A percentile compares a stretch with the other conserved stretches of the same genome.
phyloP scores from a whole-genome alignment of 106 monocot genomes.

The Gastrodia elata region DNA sequence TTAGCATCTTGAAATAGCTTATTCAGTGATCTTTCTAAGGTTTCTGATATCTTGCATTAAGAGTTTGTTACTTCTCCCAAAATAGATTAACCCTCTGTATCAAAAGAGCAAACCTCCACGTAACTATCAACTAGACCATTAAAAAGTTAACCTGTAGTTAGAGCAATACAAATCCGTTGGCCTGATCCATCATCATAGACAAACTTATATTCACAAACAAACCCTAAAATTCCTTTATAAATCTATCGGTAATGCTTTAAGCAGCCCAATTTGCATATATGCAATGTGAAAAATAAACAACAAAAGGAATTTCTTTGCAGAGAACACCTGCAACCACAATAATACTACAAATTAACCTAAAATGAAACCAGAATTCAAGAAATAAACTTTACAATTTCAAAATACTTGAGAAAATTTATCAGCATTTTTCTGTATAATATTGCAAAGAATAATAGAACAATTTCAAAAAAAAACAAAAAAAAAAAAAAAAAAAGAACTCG shows the following conservation, averaged over 20 bases:
- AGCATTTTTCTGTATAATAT: neutral
- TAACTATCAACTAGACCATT: neutral
- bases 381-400: neutral
- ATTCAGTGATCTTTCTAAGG: neutral
- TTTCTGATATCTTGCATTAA: neutral
- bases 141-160: neutral
- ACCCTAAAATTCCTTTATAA: neutral
- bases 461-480: neutral
- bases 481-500: neutral
- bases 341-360: neutral
- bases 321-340: conserved; percentile 9
- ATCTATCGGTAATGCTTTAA: neutral
- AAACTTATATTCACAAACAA: neutral
- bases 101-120: neutral
- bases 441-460: neutral
- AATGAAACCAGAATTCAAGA: neutral
- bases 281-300: conserved; percentile 2
- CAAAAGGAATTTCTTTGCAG: conserved; percentile 10
- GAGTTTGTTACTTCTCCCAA: neutral
- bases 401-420: neutral
- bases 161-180: neutral
- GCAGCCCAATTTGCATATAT: neutral
- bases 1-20: conserved; percentile 4
- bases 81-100: neutral
- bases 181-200: neutral